Percentiles rank a stretch among this genome's conserved stretches.
Conservation (phyloP, 495 filamentous ascomycete species). For the Talaromyces thailandensis region DNA sequence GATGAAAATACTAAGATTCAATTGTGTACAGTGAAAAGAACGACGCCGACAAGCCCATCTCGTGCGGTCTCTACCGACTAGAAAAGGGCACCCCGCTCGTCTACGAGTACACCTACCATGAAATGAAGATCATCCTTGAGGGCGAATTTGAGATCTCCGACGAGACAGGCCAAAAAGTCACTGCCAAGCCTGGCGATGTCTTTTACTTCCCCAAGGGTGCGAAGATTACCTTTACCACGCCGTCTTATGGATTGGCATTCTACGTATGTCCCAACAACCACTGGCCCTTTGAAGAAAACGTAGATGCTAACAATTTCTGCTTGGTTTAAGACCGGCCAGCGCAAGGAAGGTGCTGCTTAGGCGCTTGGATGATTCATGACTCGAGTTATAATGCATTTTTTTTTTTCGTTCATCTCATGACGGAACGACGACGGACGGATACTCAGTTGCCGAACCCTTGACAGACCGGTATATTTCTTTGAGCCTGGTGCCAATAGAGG, state of each 20-base stretch:
- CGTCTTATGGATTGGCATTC: conserved; percentile 63
- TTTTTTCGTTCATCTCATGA: not conserved
- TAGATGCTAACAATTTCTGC: conserved; percentile 7
- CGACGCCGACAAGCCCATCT: conserved; percentile 55
- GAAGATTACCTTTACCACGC: conserved; percentile 67
- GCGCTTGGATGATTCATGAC: not conserved
- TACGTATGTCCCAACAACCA: conserved; percentile 30
- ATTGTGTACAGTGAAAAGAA: conserved; percentile 35
- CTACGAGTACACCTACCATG: conserved; percentile 68
- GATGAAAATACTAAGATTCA: not conserved
- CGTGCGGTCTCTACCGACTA: conserved; percentile 62
- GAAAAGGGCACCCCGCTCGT: conserved; percentile 66
- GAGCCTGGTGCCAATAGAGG: not conserved
- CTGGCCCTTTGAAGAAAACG: not conserved
- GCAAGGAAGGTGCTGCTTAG: conserved; percentile 29
- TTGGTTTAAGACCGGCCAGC: conserved; percentile 32
- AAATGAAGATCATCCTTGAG: conserved; percentile 76
- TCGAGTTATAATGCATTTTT: not conserved
- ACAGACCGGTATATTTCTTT: not conserved
- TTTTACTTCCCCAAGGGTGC: conserved; percentile 73
- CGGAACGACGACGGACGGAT: not conserved
- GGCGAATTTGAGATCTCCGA: conserved; percentile 66
- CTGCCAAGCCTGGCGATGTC: conserved; percentile 61
- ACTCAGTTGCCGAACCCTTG: not conserved
- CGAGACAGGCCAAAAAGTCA: conserved; percentile 60